phyloP scores from a whole-genome alignment of 495 filamentous ascomycete species.

The Geopyxis carbonaria region DNA sequence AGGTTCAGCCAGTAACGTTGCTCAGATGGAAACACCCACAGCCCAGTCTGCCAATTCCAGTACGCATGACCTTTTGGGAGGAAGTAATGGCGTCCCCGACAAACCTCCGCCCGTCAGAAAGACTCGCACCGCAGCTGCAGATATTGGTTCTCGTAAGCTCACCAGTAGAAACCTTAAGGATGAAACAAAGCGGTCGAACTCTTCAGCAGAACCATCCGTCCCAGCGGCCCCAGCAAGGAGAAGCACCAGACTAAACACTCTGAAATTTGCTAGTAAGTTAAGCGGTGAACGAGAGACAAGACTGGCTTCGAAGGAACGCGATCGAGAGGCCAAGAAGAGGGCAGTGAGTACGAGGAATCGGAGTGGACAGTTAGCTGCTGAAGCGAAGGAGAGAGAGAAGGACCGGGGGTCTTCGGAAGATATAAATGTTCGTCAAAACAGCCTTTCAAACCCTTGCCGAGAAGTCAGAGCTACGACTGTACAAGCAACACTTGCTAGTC shows the following conservation, averaged over 20 bases:
- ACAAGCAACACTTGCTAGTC: not conserved
- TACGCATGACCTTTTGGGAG: conserved; percentile 19
- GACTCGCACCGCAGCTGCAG: conserved; percentile 22
- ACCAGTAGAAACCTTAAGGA: conserved; percentile 21
- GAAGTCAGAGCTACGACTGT: not conserved
- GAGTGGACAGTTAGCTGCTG: not conserved
- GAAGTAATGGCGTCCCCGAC: conserved; percentile 14
- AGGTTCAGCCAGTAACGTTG: conserved; percentile 9
- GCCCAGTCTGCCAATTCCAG: conserved; percentile 13
- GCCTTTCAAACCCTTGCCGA: not conserved
- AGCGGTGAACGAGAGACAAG: conserved; percentile 19
- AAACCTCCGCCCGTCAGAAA: conserved; percentile 22
- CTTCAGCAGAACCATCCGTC: conserved; percentile 27
- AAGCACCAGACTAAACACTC: conserved; percentile 23
- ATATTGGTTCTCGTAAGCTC: conserved; percentile 19
- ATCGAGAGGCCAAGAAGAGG: conserved; percentile 24
- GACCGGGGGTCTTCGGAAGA: conserved; percentile 21
- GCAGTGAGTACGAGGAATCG: conserved; percentile 15
- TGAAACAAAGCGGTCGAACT: conserved; percentile 18
- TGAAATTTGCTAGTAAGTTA: conserved; percentile 24
- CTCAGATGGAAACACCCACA: conserved; percentile 19
- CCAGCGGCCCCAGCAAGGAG: conserved; percentile 31
- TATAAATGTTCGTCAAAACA: conserved; percentile 20
- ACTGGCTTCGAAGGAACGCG: conserved; percentile 26
- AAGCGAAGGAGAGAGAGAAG: conserved; percentile 15